phyloP scores from a whole-genome alignment of 2,329 filamentous ascomycete species.

The Aurifilum marmelostoma region DNA sequence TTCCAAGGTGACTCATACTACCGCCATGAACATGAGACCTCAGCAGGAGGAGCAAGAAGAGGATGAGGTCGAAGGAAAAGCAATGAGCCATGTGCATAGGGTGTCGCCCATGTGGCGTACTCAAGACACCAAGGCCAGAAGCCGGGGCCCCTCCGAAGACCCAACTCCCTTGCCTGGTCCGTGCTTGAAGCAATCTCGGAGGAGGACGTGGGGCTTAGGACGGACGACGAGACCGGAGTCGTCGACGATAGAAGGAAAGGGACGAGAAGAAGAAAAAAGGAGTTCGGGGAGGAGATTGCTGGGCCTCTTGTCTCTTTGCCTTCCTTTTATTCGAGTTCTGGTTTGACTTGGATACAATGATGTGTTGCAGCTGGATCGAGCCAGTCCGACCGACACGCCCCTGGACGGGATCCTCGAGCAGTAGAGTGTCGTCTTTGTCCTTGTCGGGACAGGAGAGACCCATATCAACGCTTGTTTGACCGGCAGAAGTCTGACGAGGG shows the following conservation, averaged over 20 bases:
- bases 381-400: too few species aligned
- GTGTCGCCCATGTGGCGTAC: background rate
- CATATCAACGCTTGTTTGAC: background rate
- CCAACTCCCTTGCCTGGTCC: background rate
- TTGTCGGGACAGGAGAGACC: background rate
- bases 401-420: too few species aligned
- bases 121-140: background rate
- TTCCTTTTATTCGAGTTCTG: background rate
- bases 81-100: background rate
- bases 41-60: too few species aligned
- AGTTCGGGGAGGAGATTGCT: background rate
- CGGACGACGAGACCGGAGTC: background rate
- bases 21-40: background rate
- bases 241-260: background rate
- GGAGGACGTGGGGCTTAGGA: background rate
- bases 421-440: background rate
- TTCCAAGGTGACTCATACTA: background rate
- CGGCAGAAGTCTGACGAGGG: background rate
- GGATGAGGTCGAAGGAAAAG: background rate
- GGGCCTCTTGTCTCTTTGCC: background rate
- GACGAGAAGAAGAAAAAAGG: background rate
- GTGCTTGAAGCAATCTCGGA: slow-evolving; percentile 4
- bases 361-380: background rate
- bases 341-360: background rate
- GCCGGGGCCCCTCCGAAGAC: background rate